These are phyloP conservation scores for Leccinum cinnamomeum DNA, from an alignment of 1,284 basidiomycete species.

Conservation along the genomic window DNA sequence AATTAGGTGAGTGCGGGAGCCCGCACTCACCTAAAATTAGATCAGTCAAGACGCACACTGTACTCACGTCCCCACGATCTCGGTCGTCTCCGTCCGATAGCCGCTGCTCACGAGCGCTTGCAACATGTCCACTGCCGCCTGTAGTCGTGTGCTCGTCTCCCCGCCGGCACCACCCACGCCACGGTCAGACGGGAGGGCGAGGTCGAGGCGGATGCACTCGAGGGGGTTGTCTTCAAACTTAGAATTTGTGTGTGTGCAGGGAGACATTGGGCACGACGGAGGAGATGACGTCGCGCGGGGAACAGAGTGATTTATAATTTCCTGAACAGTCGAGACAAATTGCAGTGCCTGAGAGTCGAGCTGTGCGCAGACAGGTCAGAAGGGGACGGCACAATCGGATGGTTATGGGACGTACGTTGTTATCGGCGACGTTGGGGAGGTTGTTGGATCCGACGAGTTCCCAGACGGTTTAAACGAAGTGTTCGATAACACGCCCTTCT, in stretches of 20 bases:
- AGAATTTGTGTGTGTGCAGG: slow-evolving; percentile 85
- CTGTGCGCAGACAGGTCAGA: slow-evolving; percentile 37
- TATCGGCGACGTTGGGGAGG: slow-evolving; percentile 72
- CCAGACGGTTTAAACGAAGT: slow-evolving; percentile 67
- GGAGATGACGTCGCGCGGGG: slow-evolving; percentile 76
- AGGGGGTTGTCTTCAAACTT: slow-evolving; percentile 98
- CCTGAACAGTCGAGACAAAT: slow-evolving; percentile 88
- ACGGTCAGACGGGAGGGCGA: slow-evolving; percentile 64
- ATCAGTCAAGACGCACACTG: too few species aligned
- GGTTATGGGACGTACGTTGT: slow-evolving; percentile 55
- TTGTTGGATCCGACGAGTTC: slow-evolving; percentile 74
- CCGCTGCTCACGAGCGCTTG: slow-evolving; percentile 80
- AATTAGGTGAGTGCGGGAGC: too few species aligned
- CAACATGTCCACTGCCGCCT: slow-evolving; percentile 91
- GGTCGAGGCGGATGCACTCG: slow-evolving; percentile 91
- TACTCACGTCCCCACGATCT: too few species aligned
- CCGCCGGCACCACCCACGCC: slow-evolving; percentile 12
- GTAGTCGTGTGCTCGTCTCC: slow-evolving; percentile 64
- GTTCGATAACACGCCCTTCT: slow-evolving; percentile 48
- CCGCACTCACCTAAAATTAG: too few species aligned
- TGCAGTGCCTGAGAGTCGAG: slow-evolving; percentile 90
- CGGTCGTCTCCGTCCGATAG: slow-evolving; percentile 68
- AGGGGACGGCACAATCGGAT: neutral
- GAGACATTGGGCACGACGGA: slow-evolving; percentile 86
- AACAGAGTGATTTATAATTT: slow-evolving; percentile 51